Evolutionary conservation across 176 grass and related monocot genomes (phyloP).

Genomic region (Triticum turgidum): DNA sequence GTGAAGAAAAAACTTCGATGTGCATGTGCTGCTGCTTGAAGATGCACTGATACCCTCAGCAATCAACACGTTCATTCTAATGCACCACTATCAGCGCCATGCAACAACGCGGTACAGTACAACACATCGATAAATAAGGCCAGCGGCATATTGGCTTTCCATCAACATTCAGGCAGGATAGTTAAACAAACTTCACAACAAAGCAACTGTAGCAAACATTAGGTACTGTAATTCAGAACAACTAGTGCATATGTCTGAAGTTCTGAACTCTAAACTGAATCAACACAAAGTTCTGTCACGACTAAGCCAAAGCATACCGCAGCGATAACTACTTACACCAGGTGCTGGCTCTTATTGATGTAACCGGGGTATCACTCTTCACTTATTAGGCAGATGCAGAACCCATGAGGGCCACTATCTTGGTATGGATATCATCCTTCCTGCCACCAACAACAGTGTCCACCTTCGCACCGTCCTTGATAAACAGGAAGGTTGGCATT

Average conservation of each 20-base stretch:
- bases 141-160: not conserved
- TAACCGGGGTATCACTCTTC: not conserved
- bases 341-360: not conserved
- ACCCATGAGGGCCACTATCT: not conserved
- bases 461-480: constrained; percentile 36
- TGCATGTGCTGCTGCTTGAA: no score
- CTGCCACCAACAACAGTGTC: constrained; percentile 43
- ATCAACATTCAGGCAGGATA: not conserved
- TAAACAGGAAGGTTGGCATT: constrained; percentile 63
- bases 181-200: not conserved
- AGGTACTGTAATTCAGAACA: not conserved
- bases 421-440: constrained; percentile 43
- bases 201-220: not conserved
- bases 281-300: not conserved
- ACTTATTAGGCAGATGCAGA: constrained; percentile 10
- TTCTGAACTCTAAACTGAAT: not conserved
- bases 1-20: no score
- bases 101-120: no score
- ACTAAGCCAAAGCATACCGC: not conserved
- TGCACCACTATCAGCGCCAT: no score
- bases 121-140: no score
- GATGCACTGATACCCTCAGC: no score
- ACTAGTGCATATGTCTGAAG: not conserved
- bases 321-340: no score
- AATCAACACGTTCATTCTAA: no score